Conservation (phyloP, 495 filamentous ascomycete species). For the Penicillium coprophilum region DNA sequence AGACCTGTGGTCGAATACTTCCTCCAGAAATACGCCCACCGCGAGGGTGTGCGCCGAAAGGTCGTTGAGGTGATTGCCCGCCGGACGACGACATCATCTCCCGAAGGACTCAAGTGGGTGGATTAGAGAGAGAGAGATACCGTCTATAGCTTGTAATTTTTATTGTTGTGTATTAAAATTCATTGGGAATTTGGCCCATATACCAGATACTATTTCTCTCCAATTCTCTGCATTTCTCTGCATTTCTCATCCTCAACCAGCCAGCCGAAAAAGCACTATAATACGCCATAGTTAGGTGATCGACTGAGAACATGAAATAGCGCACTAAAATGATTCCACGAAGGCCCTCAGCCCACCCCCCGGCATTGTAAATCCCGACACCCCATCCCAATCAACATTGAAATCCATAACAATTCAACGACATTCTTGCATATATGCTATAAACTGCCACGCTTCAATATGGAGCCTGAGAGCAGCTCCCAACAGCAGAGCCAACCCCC, state of each 20-base stretch:
- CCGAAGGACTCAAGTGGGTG: constrained; percentile 31
- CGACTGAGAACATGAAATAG: background rate
- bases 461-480: background rate
- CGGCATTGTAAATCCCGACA: constrained; percentile 2
- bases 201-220: constrained; percentile 17
- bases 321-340: background rate
- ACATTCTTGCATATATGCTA: background rate
- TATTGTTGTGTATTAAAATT: constrained; percentile 27
- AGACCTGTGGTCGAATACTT: constrained; percentile 28
- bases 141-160: constrained; percentile 29
- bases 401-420: background rate
- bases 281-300: too few species aligned
- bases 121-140: constrained; percentile 18
- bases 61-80: constrained; percentile 38
- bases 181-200: constrained; percentile 15
- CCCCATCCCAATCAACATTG: background rate
- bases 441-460: background rate
- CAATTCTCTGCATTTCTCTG: constrained; percentile 1
- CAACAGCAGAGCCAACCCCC: background rate
- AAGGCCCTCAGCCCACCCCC: constrained; percentile 15
- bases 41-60: constrained; percentile 45
- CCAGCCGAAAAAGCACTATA: background rate
- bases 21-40: constrained; percentile 32
- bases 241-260: too few species aligned
- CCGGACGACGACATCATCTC: constrained; percentile 21